Percentiles rank a stretch among this genome's conserved stretches.
Evolutionary conservation across 495 filamentous ascomycete genomes (phyloP).

Genomic region (Aspergillus baeticus): DNA sequence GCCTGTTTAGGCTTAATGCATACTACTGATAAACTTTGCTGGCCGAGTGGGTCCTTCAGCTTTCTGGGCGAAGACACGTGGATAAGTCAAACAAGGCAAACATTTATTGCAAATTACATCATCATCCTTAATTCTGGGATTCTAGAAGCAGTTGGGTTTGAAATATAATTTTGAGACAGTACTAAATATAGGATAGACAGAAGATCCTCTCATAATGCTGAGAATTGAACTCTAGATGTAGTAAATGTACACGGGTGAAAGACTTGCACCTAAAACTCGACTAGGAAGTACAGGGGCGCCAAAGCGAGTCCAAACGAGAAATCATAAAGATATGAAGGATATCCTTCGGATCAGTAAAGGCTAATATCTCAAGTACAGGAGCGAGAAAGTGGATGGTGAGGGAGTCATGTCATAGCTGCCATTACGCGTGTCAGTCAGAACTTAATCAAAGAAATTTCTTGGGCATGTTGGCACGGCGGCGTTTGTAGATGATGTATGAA

Average conservation of each 20-base stretch:
- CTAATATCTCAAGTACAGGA: neutral
- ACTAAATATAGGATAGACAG: no score
- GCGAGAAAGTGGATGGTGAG: neutral
- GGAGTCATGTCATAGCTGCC: neutral
- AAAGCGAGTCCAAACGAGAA: neutral
- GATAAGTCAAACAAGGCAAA: constrained; percentile 25
- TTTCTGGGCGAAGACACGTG: constrained; percentile 30
- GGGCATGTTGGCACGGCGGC: constrained; percentile 66
- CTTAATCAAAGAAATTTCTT: constrained; percentile 83
- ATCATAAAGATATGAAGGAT: neutral
- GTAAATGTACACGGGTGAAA: neutral
- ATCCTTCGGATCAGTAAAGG: neutral
- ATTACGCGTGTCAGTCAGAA: neutral
- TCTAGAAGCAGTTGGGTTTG: no score
- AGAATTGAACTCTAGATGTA: neutral
- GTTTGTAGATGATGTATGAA: constrained; percentile 79
- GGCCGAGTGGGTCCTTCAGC: constrained; percentile 28
- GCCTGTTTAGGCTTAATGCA: constrained; percentile 21
- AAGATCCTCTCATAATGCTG: no score
- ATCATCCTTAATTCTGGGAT: constrained; percentile 9
- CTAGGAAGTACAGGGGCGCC: neutral
- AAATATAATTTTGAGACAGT: no score
- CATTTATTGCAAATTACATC: constrained; percentile 25
- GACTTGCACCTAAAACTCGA: neutral
- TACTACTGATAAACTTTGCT: constrained; percentile 31